Evolutionary conservation across 768 basidiomycete species (phyloP).

Genomic region (Amanita thiersii): DNA sequence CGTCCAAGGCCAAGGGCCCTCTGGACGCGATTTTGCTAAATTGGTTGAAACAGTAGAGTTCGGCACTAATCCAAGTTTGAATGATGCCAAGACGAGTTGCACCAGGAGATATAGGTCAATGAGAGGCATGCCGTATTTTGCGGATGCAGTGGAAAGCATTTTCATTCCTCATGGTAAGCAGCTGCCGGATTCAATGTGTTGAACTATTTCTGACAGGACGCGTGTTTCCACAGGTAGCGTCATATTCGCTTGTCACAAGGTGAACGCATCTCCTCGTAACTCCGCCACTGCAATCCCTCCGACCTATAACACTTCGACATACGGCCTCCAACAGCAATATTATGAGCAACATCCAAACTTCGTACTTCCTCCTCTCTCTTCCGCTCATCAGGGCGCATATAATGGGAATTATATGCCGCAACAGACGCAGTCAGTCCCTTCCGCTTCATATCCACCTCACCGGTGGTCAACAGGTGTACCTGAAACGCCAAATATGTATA

Average conservation of each 20-base stretch:
- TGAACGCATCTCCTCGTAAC: conserved; percentile 36
- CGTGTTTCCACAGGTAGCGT: conserved; percentile 42
- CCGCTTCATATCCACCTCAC: conserved; percentile 28
- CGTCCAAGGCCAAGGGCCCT: conserved; percentile 30
- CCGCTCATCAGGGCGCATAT: conserved; percentile 22
- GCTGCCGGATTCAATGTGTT: conserved; percentile 16
- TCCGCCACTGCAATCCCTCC: conserved; percentile 37
- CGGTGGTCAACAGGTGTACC: conserved; percentile 31
- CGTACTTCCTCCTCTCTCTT: conserved; percentile 30
- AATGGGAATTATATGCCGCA: conserved; percentile 26
- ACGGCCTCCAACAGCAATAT: conserved; percentile 26
- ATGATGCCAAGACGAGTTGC: conserved; percentile 78
- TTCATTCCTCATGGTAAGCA: conserved; percentile 83
- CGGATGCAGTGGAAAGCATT: conserved; percentile 72
- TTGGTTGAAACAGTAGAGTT: conserved; percentile 66
- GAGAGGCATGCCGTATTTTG: conserved; percentile 52
- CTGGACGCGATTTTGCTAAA: conserved; percentile 42
- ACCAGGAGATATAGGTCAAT: conserved; percentile 76
- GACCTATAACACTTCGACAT: conserved; percentile 30
- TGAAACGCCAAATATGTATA: conserved; percentile 17
- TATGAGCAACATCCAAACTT: conserved; percentile 37
- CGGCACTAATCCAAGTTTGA: conserved; percentile 40
- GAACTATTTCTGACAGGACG: conserved; percentile 22
- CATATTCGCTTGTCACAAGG: conserved; percentile 70
- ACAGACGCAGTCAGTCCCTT: conserved; percentile 19